Evolutionary conservation across 129 eudicot species (phyloP).

Genomic region (Pseudognaphalium luteoalbum): DNA sequence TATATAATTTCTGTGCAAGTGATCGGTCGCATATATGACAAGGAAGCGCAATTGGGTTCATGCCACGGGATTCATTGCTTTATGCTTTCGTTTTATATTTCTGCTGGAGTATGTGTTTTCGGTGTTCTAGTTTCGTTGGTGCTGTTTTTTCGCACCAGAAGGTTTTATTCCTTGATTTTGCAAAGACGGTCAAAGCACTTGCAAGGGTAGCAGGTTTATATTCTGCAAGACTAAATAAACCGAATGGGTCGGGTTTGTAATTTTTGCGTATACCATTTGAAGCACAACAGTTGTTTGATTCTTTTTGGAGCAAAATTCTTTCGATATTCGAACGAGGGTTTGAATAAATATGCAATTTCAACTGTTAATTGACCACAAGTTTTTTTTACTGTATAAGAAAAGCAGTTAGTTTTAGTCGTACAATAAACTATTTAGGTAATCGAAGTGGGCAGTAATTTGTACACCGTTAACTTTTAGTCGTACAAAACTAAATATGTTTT

Average conservation of each 20-base stretch:
- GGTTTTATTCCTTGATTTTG: conserved; percentile 44
- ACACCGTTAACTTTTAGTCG: too few relatives aligned
- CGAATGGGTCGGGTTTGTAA: too few relatives aligned
- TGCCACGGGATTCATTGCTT: conserved; percentile 83
- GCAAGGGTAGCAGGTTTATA: background rate
- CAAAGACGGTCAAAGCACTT: conserved; percentile 32
- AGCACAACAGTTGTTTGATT: background rate
- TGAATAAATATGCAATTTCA: too few relatives aligned
- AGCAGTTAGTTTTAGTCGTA: too few relatives aligned
- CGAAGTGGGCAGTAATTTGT: too few relatives aligned
- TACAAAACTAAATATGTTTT: too few relatives aligned
- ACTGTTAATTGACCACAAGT: too few relatives aligned
- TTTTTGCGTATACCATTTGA: background rate
- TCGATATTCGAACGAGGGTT: too few relatives aligned
- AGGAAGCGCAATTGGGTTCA: conserved; percentile 44
- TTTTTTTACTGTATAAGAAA: too few relatives aligned
- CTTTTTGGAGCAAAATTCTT: background rate
- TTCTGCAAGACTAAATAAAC: background rate
- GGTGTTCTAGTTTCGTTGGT: conserved; percentile 59
- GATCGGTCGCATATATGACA: conserved; percentile 71
- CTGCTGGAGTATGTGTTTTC: conserved; percentile 51
- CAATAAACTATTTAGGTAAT: too few relatives aligned
- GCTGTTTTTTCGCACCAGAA: conserved; percentile 65
- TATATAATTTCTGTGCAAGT: conserved; percentile 73
- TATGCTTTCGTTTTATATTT: conserved; percentile 65